These are phyloP conservation scores for Delonix regia DNA, from an alignment of 306 rosid species.

Conservation along the genomic window DNA sequence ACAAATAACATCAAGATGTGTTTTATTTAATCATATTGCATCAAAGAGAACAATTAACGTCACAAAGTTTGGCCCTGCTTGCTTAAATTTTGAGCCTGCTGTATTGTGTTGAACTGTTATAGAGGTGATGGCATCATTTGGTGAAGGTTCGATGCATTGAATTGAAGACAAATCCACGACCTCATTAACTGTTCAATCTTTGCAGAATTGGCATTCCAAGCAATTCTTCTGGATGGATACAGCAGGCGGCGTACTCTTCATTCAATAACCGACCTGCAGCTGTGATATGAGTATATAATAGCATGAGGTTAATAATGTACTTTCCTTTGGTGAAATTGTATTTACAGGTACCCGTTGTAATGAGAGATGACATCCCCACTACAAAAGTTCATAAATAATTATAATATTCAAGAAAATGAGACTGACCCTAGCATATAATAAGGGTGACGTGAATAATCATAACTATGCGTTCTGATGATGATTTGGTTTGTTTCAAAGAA, in stretches of 20 bases:
- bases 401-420: slow-evolving; percentile 11
- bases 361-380: neutral
- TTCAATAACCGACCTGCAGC: neutral
- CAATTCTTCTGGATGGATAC: neutral
- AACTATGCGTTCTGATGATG: slow-evolving; percentile 9
- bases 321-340: neutral
- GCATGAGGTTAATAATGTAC: neutral
- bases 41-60: neutral
- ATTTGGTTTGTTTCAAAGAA: slow-evolving; percentile 38
- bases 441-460: slow-evolving; percentile 6
- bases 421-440: slow-evolving; percentile 12
- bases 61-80: neutral
- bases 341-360: neutral
- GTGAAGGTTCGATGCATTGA: neutral
- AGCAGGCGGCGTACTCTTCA: neutral
- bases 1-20: neutral
- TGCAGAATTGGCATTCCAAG: neutral
- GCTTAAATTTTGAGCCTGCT: neutral
- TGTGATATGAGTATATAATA: neutral
- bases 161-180: neutral
- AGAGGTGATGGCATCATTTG: neutral
- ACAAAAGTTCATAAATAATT: neutral
- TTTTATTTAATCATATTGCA: neutral
- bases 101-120: neutral
- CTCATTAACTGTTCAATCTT: neutral